Base-by-base conservation (phyloP, 2,329 filamentous ascomycete genomes). In the Botrytis porri region DNA sequence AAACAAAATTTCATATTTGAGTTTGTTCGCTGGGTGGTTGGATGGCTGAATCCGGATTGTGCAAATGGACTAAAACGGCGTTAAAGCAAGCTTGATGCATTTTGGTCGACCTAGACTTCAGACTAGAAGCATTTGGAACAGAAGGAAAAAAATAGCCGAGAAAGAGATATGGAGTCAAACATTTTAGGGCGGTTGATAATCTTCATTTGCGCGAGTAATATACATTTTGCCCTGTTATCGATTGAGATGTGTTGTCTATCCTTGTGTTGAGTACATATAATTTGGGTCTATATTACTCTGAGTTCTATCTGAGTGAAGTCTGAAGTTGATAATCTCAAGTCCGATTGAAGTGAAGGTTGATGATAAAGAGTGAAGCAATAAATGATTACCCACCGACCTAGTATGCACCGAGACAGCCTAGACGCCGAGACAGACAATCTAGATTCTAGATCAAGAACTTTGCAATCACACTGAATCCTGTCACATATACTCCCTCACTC, bases 51-150 rank as follows among this genome's bases (percentile, higher is more conserved):
- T 54, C 64, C 64, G 45, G 64, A 25, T 57, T 39, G 54, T 39
- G 45, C 4, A 63, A 43, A 54, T 67, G 25, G 35, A 67, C 64
- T 54, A 54, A 67, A 67, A 54, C 64, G 16, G 45, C 25, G n/a
- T 67, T 67, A 67, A 25, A 54, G 16, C 32, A 67, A 67, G 45
- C 45, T 67, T 67, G 45, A 67, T 54, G 45, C 64, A 29, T 39
- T 29, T 29, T 54, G 29, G 39, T 67, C 45, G 25, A 67, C 45
- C 64, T 39, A 41, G 35, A 39, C 16, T 54, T 45, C 18, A 67
- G 45, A 67, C 64, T 54, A 67, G 45, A 54, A 65, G 41, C 29
- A 65, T 65, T 65, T 65, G 43, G 43, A 48, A 65, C 63, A 37
- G 12, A 37, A 48, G 12, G 25, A 29, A 29, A 57, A n/a, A 65